Evolutionary conservation across 116 monocot species (phyloP).

Genomic region (Zostera marina): DNA sequence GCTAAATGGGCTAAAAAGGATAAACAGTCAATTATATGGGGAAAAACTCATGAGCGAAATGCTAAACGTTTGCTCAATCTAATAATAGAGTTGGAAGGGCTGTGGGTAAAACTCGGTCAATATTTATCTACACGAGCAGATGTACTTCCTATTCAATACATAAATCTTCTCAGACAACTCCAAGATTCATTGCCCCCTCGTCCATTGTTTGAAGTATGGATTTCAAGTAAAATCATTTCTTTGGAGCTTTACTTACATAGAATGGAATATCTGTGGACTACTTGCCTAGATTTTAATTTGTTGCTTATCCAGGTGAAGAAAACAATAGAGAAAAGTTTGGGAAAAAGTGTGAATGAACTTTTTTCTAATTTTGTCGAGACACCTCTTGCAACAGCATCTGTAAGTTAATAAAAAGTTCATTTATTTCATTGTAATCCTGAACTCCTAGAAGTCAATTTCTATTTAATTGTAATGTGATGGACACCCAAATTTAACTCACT

Average conservation of each 20-base stretch:
- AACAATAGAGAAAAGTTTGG: slow-evolving; percentile 66
- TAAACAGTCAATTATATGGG: slow-evolving; percentile 49
- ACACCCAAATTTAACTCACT: background rate
- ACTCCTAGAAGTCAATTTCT: background rate
- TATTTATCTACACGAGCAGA: slow-evolving; percentile 93
- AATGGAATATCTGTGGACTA: background rate
- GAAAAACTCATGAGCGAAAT: slow-evolving; percentile 69
- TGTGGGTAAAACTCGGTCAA: slow-evolving; percentile 97
- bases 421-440: background rate
- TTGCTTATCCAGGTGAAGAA: slow-evolving; percentile 43
- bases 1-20: slow-evolving; percentile 43
- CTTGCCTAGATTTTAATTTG: background rate
- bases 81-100: slow-evolving; percentile 81
- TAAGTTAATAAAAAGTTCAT: slow-evolving; percentile 18
- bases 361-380: slow-evolving; percentile 54
- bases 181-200: slow-evolving; percentile 98
- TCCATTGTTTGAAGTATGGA: slow-evolving; percentile 51
- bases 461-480: slow-evolving; percentile 1
- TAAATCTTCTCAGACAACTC: slow-evolving; percentile 55
- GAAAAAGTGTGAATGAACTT: slow-evolving; percentile 43
- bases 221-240: background rate
- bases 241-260: too few relatives aligned
- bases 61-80: slow-evolving; percentile 67
- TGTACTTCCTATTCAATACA: slow-evolving; percentile 87
- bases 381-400: slow-evolving; percentile 95